Base-by-base conservation (phyloP, 306 rosid species). In the Fragaria vesca region DNA sequence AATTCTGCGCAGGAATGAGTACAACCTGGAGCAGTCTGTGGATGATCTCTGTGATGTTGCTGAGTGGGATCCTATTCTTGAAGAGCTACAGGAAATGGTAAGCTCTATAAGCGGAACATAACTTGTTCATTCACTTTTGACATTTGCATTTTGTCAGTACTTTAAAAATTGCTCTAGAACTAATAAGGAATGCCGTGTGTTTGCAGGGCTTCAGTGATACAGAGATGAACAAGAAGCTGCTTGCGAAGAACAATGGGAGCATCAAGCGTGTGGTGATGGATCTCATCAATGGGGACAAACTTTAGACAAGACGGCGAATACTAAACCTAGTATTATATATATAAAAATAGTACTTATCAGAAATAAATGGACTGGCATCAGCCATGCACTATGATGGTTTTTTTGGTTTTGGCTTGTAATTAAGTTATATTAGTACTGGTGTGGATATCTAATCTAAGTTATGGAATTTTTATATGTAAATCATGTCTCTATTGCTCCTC, bases 11-110 rank as follows among this genome's bases (percentile, higher is more conserved):
- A 78, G 30, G 85, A 96, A 88, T 1, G 86, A 85, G 66, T 96
- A 91, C 81, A 58, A 91, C 81, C 85, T 96, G 76, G 94, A 88
- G 81, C 88, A 84, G 80, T 85, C 96, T 13, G 80, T 96, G 30
- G 96, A 87, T 61, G 89, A 91, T 80, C 98, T 96, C 71, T 96
- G 99, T 11, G 94, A 87, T 67, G 87, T 83, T 79, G 32, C 81
- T 54, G 96, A 90, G 13, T 93, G 98, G 99, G 96, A 90, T 75
- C 98, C 97, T 1, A 86, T 96, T 32, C 97, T 96, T 79, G 87
- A 82, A 38, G 99, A 93, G 87, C 80, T 96, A 72, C 77, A 74
- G 24, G 96, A 91, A 77, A 93, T 96, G 99, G 99, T 93, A 79
- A 81, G 82, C 72, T 32, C 60, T 67, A 50, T 6, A 54, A 38